A percentile compares a stretch with the other conserved stretches of the same genome.
phyloP scores from a whole-genome alignment of 139 green algal genomes.

The Picochlorum sp. region DNA sequence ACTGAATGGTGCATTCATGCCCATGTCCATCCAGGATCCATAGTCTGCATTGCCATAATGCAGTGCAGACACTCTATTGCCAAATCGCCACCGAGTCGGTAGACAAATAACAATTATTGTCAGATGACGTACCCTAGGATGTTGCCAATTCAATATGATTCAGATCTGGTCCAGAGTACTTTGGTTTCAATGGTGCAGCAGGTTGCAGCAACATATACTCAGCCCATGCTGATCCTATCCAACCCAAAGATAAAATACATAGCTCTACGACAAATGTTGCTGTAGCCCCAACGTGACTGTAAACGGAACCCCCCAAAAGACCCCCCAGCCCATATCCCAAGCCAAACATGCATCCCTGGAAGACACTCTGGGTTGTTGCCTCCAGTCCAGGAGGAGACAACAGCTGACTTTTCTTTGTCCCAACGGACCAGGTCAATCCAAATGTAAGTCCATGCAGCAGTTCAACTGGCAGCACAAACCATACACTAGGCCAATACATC shows the following conservation, averaged over 20 bases:
- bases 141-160: too few relatives aligned
- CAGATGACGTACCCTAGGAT: too few relatives aligned
- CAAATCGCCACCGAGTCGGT: too few relatives aligned
- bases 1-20: too few relatives aligned
- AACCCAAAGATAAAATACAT: conserved; percentile 16
- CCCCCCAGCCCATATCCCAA: conserved; percentile 21
- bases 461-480: conserved; percentile 32
- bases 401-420: conserved; percentile 17
- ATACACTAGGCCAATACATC: conserved; percentile 11
- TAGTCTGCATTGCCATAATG: too few relatives aligned
- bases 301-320: conserved; percentile 19
- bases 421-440: conserved; percentile 26
- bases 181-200: too few relatives aligned
- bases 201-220: background rate
- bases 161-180: too few relatives aligned
- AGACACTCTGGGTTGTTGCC: conserved; percentile 29
- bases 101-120: too few relatives aligned
- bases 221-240: conserved; percentile 2
- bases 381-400: conserved; percentile 31
- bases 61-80: too few relatives aligned
- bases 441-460: conserved; percentile 42
- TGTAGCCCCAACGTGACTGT: conserved; percentile 16
- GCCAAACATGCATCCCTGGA: conserved; percentile 27
- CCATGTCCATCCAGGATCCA: too few relatives aligned
- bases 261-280: conserved; percentile 14